A percentile compares a stretch with the other conserved stretches of the same genome.
Conservation (phyloP, 257 asterid genomes). For the Oldenlandia corymbosa region DNA sequence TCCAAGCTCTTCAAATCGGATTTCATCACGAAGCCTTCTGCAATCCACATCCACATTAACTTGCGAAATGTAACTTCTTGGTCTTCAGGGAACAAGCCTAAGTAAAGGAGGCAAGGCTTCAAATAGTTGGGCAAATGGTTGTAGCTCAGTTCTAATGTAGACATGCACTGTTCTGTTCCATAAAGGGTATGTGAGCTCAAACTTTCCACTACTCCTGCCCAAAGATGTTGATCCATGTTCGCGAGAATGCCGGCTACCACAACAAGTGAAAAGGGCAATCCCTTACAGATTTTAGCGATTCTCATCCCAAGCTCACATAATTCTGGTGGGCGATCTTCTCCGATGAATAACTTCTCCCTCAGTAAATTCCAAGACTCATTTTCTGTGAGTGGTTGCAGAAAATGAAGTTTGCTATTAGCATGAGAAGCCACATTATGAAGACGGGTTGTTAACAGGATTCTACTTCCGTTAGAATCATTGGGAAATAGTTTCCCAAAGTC, state of each 20-base stretch:
- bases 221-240: neutral
- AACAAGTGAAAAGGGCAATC: conserved; percentile 17
- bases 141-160: conserved; percentile 21
- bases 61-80: conserved; percentile 9
- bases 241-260: conserved; percentile 20
- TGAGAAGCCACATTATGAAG: neutral
- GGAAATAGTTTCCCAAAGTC: conserved; percentile 4
- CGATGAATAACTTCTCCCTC: conserved; percentile 2
- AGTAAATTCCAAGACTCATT: conserved; percentile 13
- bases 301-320: neutral
- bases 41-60: conserved; percentile 24
- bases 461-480: conserved; percentile 6
- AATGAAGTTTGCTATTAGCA: neutral
- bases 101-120: conserved; percentile 22
- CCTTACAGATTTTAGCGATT: conserved; percentile 15
- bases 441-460: conserved; percentile 6
- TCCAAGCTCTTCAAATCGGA: conserved; percentile 12
- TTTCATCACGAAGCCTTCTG: conserved; percentile 17
- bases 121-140: conserved; percentile 16
- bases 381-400: neutral
- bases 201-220: conserved; percentile 4
- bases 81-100: conserved; percentile 22
- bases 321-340: neutral
- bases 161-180: neutral
- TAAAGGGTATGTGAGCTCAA: neutral